These are phyloP conservation scores for Collariella sp. DNA, from an alignment of 495 filamentous ascomycete genomes.

Conservation along the genomic window DNA sequence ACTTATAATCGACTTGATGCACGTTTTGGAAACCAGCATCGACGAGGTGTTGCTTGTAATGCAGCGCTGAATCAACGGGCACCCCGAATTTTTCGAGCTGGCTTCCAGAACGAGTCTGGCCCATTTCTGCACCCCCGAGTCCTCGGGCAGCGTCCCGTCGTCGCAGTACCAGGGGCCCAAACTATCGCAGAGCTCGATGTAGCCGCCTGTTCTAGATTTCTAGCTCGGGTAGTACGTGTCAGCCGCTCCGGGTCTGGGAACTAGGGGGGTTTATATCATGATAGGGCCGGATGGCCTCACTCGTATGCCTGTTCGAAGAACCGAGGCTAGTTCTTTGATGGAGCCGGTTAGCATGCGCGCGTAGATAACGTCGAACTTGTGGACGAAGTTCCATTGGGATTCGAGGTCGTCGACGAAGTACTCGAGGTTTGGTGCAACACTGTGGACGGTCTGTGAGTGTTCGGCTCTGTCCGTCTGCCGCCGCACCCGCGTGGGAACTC, in stretches of 20 bases:
- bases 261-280: no score
- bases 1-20: conserved; percentile 1
- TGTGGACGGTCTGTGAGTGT: neutral
- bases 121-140: neutral
- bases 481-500: neutral
- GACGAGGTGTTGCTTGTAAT: conserved; percentile 3
- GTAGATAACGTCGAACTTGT: conserved; percentile 19
- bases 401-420: conserved; percentile 51
- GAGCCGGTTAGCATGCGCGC: conserved; percentile 39
- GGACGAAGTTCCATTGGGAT: conserved; percentile 35
- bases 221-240: neutral
- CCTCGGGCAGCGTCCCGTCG: conserved; percentile 4
- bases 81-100: neutral
- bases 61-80: neutral
- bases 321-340: conserved; percentile 42
- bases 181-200: conserved; percentile 8
- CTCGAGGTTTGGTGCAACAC: conserved; percentile 44
- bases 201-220: conserved; percentile 14
- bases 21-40: conserved; percentile 14
- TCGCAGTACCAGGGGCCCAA: neutral
- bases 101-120: conserved; percentile 4
- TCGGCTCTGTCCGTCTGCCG: no score
- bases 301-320: conserved; percentile 13
- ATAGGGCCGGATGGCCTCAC: no score
- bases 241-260: neutral